A percentile compares a stretch with the other conserved stretches of the same genome.
Conservation (phyloP, 768 basidiomycete species). For the Leccinum longicurvipes region DNA sequence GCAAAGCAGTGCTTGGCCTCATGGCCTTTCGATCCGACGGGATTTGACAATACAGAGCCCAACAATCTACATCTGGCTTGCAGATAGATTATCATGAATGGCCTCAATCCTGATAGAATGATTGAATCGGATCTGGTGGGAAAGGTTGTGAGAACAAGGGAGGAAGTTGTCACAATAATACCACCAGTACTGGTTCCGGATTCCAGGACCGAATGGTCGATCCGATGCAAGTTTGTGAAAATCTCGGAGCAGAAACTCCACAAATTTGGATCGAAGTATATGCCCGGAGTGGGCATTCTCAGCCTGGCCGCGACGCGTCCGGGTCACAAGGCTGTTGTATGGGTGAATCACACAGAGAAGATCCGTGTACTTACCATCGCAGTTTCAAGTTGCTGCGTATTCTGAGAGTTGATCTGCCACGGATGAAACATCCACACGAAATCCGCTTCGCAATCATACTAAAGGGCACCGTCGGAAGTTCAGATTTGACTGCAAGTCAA, state of each 20-base stretch:
- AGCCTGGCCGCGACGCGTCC: slow-evolving; percentile 68
- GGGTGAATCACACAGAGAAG: too few relatives aligned
- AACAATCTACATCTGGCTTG: slow-evolving; percentile 39
- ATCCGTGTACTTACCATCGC: too few relatives aligned
- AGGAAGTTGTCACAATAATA: slow-evolving; percentile 70
- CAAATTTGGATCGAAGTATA: slow-evolving; percentile 77
- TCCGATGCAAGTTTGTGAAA: slow-evolving; percentile 65
- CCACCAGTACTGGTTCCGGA: slow-evolving; percentile 32
- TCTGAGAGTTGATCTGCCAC: neutral
- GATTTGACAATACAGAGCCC: slow-evolving; percentile 49
- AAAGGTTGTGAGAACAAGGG: slow-evolving; percentile 44
- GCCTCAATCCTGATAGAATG: slow-evolving; percentile 63
- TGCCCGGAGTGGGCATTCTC: slow-evolving; percentile 61
- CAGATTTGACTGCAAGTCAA: too few relatives aligned
- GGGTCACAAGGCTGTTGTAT: slow-evolving; percentile 29
- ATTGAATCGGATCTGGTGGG: neutral
- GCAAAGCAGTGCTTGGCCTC: slow-evolving; percentile 68
- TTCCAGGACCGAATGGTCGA: slow-evolving; percentile 75
- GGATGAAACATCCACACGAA: too few relatives aligned
- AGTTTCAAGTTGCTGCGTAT: neutral
- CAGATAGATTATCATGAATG: slow-evolving; percentile 55
- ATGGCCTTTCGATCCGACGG: slow-evolving; percentile 57
- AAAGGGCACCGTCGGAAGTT: too few relatives aligned
- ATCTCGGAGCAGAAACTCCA: slow-evolving; percentile 53
- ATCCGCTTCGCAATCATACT: neutral